phyloP scores from a whole-genome alignment of 2,329 filamentous ascomycete genomes.

The Stagonosporopsis rhizophila region DNA sequence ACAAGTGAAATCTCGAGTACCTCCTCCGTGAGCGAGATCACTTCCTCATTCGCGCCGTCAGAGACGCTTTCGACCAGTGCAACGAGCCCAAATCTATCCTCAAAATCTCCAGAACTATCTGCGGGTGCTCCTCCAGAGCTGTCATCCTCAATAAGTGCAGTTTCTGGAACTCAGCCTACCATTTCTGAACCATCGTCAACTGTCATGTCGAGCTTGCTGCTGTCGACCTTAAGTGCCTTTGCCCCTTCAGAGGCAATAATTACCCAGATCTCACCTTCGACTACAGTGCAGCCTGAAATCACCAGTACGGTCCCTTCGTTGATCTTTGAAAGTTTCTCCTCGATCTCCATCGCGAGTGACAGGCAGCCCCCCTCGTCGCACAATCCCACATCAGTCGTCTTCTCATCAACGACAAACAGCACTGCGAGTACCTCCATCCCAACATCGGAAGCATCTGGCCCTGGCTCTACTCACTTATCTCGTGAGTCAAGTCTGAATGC shows the following conservation, averaged over 20 bases:
- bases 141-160: not conserved
- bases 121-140: not conserved
- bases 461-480: not conserved
- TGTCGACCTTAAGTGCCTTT: not conserved
- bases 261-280: not conserved
- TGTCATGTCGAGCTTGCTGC: not conserved
- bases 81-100: not conserved
- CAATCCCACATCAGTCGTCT: not conserved
- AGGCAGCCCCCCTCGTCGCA: not conserved
- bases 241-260: not conserved
- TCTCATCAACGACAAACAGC: not conserved
- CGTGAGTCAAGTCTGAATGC: not conserved
- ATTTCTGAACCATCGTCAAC: not conserved
- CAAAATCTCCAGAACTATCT: not conserved
- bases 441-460: not conserved
- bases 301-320: not conserved
- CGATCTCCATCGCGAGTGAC: not conserved
- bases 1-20: not conserved
- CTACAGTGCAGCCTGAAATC: not conserved
- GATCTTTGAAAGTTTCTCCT: not conserved
- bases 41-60: slow-evolving; percentile 1
- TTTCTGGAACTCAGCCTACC: not conserved
- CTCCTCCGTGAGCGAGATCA: not conserved
- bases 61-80: not conserved
- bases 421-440: not conserved